Percentiles rank a stretch among this genome's conserved stretches.
These are phyloP conservation scores for Ambispora gerdemannii DNA, from an alignment of 192 early-diverging fungal species.

Conservation along the genomic window DNA sequence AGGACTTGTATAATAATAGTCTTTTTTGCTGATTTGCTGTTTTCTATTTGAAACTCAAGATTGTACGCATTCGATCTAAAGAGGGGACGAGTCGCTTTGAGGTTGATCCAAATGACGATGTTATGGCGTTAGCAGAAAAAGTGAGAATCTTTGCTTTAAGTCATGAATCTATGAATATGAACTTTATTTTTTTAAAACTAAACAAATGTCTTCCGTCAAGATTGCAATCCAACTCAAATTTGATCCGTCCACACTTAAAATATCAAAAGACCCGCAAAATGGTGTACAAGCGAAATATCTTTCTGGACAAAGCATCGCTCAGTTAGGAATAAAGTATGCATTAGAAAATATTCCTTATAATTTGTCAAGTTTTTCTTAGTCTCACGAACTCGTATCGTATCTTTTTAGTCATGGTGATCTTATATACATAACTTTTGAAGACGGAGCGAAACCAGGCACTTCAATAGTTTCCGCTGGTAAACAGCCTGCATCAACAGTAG, in stretches of 20 bases:
- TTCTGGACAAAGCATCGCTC: conserved; percentile 33
- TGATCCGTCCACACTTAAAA: conserved; percentile 40
- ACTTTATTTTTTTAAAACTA: neutral
- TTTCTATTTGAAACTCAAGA: too few species aligned
- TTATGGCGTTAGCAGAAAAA: conserved; percentile 52
- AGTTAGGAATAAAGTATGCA: conserved; percentile 43
- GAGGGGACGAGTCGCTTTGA: conserved; percentile 67
- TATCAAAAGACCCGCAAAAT: conserved; percentile 42
- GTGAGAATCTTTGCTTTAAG: conserved; percentile 40
- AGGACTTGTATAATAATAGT: neutral
- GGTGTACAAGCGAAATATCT: conserved; percentile 34
- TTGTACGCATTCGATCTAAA: conserved; percentile 67
- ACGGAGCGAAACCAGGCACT: conserved; percentile 22
- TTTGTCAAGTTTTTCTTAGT: neutral
- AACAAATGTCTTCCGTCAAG: conserved; percentile 29
- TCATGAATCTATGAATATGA: neutral
- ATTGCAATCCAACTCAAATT: conserved; percentile 46
- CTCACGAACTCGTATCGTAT: neutral
- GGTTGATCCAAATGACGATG: conserved; percentile 51
- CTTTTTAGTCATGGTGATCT: conserved; percentile 53
- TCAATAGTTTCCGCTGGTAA: neutral
- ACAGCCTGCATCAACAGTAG: conserved; percentile 31
- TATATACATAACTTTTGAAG: conserved; percentile 45
- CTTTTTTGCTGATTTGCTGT: neutral
- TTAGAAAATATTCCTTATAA: neutral